Evolutionary conservation across 768 basidiomycete species (phyloP).

Genomic region (Russula foetens): DNA sequence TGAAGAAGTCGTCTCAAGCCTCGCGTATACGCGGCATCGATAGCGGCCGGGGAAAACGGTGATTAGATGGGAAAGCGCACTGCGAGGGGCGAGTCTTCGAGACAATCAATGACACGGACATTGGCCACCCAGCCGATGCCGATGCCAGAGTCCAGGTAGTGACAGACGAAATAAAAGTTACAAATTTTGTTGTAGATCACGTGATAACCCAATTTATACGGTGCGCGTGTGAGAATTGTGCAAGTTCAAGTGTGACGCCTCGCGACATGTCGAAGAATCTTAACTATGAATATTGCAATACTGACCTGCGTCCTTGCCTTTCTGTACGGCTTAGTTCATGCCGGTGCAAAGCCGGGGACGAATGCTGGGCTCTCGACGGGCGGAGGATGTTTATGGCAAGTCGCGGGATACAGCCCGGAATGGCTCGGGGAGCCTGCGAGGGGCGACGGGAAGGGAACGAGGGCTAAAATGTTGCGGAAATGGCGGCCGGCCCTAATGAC

Average conservation of each 20-base stretch:
- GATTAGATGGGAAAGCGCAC: constrained; percentile 63
- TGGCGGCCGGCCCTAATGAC: too few species aligned
- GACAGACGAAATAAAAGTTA: too few species aligned
- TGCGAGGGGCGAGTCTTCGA: constrained; percentile 71
- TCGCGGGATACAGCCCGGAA: constrained; percentile 44
- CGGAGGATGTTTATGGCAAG: constrained; percentile 51
- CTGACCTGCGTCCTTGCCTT: constrained; percentile 37
- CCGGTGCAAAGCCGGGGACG: constrained; percentile 38
- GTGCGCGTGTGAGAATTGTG: too few species aligned
- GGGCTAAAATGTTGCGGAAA: too few species aligned
- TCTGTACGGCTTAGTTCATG: constrained; percentile 51
- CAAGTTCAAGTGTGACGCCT: too few species aligned
- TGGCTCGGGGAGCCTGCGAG: constrained; percentile 43
- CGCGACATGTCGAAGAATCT: constrained; percentile 52
- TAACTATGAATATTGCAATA: background rate
- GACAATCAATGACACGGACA: constrained; percentile 63
- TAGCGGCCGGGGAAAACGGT: constrained; percentile 75
- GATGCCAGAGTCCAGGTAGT: too few species aligned
- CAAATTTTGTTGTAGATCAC: too few species aligned
- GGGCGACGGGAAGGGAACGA: constrained; percentile 1
- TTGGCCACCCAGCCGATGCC: constrained; percentile 36
- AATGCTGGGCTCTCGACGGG: constrained; percentile 34
- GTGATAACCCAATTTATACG: too few species aligned
- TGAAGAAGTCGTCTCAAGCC: constrained; percentile 21
- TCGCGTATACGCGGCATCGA: constrained; percentile 75